phyloP scores from a whole-genome alignment of 495 filamentous ascomycete genomes.

The Lophiostoma macrostomum region DNA sequence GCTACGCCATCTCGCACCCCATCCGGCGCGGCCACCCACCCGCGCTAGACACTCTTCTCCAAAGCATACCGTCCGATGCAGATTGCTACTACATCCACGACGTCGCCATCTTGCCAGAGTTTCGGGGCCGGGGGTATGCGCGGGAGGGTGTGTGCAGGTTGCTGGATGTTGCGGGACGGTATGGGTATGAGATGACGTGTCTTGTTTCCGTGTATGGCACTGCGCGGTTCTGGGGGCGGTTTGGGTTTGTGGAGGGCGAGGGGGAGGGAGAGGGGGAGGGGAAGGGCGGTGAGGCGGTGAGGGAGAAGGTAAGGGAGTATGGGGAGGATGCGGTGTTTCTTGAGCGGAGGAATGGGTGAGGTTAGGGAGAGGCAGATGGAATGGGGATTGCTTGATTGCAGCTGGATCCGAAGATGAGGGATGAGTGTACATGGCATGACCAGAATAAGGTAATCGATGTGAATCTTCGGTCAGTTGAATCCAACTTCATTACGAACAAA shows the following conservation, averaged over 20 bases:
- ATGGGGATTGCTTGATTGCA: too few relatives aligned
- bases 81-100: constrained; percentile 20
- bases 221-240: constrained; percentile 4
- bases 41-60: constrained; percentile 1
- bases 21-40: constrained; percentile 11
- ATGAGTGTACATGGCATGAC: too few relatives aligned
- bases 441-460: too few relatives aligned
- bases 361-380: too few relatives aligned
- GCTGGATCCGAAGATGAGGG: too few relatives aligned
- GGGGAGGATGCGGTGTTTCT: constrained; percentile 12
- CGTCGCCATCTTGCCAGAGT: constrained; percentile 7
- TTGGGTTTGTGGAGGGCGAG: constrained; percentile 7
- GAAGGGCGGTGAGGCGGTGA: not conserved
- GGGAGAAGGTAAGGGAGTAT: constrained; percentile 9
- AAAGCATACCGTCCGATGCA: not conserved
- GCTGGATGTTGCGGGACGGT: not conserved
- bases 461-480: too few relatives aligned
- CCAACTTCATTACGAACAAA: too few relatives aligned
- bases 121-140: constrained; percentile 1
- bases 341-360: constrained; percentile 10
- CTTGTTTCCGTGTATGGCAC: constrained; percentile 12
- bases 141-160: not conserved
- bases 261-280: not conserved
- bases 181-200: not conserved
- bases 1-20: constrained; percentile 18